These are phyloP conservation scores for Didymella glomerata DNA, from an alignment of 2,329 filamentous ascomycete genomes.

Conservation along the genomic window DNA sequence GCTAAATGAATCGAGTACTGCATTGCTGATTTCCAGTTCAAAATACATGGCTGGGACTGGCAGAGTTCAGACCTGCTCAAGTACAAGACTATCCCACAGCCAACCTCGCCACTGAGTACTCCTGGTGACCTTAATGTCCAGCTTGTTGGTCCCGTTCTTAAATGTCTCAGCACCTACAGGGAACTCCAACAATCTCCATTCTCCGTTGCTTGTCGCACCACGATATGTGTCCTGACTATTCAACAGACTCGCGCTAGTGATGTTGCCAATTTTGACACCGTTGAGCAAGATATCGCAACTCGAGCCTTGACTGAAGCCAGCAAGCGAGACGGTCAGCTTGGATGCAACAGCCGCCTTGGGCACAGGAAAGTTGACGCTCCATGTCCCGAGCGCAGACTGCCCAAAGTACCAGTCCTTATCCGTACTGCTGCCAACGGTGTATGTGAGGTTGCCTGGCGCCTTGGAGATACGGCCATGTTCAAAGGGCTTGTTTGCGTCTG, in stretches of 20 bases:
- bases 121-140: slow-evolving; percentile 51
- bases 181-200: slow-evolving; percentile 59
- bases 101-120: slow-evolving; percentile 53
- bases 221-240: slow-evolving; percentile 60
- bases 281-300: slow-evolving; percentile 56
- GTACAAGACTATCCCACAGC: slow-evolving; percentile 54
- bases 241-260: slow-evolving; percentile 49
- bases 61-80: slow-evolving; percentile 48
- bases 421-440: slow-evolving; percentile 51
- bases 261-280: slow-evolving; percentile 51
- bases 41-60: too few species aligned
- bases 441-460: slow-evolving; percentile 58
- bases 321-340: slow-evolving; percentile 55
- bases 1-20: too few species aligned
- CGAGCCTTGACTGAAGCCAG: slow-evolving; percentile 56
- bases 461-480: slow-evolving; percentile 57
- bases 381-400: slow-evolving; percentile 51
- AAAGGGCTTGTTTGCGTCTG: slow-evolving; percentile 53
- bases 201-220: slow-evolving; percentile 57
- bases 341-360: slow-evolving; percentile 33
- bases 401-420: slow-evolving; percentile 60
- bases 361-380: slow-evolving; percentile 48
- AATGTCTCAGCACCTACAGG: slow-evolving; percentile 41
- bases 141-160: slow-evolving; percentile 46
- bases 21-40: too few species aligned